Evolutionary conservation across 805 yeast genomes (phyloP), one percentile per base, ranked within the genome.

Genomic region (Saturnispora halmiae): DNA sequence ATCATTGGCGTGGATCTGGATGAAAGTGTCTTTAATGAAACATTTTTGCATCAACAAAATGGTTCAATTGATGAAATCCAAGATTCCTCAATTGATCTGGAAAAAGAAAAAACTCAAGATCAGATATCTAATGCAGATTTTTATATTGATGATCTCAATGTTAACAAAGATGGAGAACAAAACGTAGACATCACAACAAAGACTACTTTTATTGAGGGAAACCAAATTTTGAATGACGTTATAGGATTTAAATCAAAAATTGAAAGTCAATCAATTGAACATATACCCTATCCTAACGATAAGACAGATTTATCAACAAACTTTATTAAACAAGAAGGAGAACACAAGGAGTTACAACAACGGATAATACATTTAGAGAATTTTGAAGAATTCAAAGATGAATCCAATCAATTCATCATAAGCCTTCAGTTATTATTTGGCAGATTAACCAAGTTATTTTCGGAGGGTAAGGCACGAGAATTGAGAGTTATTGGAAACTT

Each of bases 401-500:
- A 20, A 22, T 21, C 7, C n/a, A n/a, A 11, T 21, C 26, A 15
- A 21, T 36, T 29, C 29, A 5, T 24, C 10, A 36, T 15, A 16
- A 25, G 24, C 6, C 20, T 27, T 13, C 37, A 15, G 15, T 6
- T 24, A n/a, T n/a, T 20, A 26, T 20, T 37, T 31, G 40, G 34
- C 3, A 59, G 77, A 38, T 41, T 75, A 31, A 47, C 65, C 7
- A 56, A 62, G 7, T 54, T 79, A 8, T 61, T 72, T 19, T 49
- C 54, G 7, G 55, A 56, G 7, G 77, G 81, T 1, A 71, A 70
- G 42, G 76, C 83, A 2, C 64, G 88, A 45, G 90, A 82, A 53
- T 53, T 82, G 11, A 52, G 72, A 33, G 70, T 75, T n/a, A 78
- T 76, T 52, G 71, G 70, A 2, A 72, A 70, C 45, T 44, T 73